Conservation (phyloP, 2,329 filamentous ascomycete genomes). For the Leptosphaerulina australis region DNA sequence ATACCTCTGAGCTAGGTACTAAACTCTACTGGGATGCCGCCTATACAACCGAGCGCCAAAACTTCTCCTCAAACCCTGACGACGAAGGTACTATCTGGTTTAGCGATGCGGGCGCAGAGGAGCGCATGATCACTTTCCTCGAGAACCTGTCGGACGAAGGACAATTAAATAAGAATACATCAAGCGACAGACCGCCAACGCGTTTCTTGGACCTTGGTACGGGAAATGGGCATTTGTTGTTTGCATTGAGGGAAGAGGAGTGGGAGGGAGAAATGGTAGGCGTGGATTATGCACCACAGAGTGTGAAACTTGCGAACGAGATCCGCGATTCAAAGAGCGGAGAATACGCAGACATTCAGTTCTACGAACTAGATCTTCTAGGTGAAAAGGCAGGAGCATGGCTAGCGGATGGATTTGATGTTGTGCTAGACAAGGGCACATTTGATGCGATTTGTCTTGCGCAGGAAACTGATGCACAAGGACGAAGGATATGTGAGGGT, state of each 20-base stretch:
- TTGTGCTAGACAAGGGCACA: slow-evolving; percentile 96
- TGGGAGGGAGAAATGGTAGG: slow-evolving; percentile 78
- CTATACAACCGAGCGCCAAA: slow-evolving; percentile 73
- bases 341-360: slow-evolving; percentile 51
- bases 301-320: slow-evolving; percentile 73
- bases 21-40: slow-evolving; percentile 70
- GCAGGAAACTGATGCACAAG: slow-evolving; percentile 58
- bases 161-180: slow-evolving; percentile 51
- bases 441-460: slow-evolving; percentile 92
- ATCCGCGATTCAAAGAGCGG: slow-evolving; percentile 55
- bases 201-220: slow-evolving; percentile 87
- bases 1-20: slow-evolving; percentile 81
- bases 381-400: slow-evolving; percentile 56
- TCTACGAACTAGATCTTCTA: slow-evolving; percentile 61
- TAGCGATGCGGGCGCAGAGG: slow-evolving; percentile 86
- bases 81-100: slow-evolving; percentile 96
- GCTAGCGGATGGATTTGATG: slow-evolving; percentile 75
- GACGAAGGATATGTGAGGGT: slow-evolving; percentile 70
- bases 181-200: slow-evolving; percentile 42
- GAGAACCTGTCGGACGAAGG: slow-evolving; percentile 58
- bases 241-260: slow-evolving; percentile 71
- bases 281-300: slow-evolving; percentile 82
- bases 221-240: slow-evolving; percentile 91
- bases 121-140: slow-evolving; percentile 73
- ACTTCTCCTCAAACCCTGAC: slow-evolving; percentile 72